Evolutionary conservation across 2,329 filamentous ascomycete species (phyloP).

Genomic region (Talaromyces islandicus): DNA sequence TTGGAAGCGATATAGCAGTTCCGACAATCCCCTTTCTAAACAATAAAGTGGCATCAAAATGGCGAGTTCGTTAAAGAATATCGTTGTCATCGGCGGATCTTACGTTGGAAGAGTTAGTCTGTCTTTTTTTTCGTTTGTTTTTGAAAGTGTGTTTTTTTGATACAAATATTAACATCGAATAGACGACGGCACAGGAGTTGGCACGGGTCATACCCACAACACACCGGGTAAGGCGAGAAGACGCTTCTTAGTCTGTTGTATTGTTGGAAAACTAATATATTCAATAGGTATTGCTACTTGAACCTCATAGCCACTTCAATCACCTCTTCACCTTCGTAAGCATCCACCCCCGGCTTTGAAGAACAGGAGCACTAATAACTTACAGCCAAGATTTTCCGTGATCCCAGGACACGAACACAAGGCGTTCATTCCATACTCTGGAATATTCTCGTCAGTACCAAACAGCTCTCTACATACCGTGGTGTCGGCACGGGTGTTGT

Average conservation of each 20-base stretch:
- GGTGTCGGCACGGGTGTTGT: conserved; percentile 27
- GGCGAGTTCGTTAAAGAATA: conserved; percentile 24
- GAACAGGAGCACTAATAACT: neutral
- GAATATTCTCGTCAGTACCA: conserved; percentile 21
- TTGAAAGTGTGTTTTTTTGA: neutral
- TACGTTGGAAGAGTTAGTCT: conserved; percentile 28
- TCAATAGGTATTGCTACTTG: conserved; percentile 25
- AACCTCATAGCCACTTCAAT: conserved; percentile 31
- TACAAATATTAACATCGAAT: conserved; percentile 6
- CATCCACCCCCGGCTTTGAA: neutral
- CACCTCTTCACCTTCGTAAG: conserved; percentile 31
- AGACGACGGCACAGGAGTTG: conserved; percentile 30
- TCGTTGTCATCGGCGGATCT: conserved; percentile 31
- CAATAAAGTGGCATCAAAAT: conserved; percentile 14
- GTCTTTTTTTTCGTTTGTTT: neutral
- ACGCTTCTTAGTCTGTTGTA: neutral
- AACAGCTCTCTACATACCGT: conserved; percentile 20
- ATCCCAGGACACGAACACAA: conserved; percentile 31
- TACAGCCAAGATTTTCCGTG: conserved; percentile 28
- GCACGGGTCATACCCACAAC: conserved; percentile 27
- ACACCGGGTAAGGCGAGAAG: conserved; percentile 22
- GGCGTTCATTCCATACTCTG: conserved; percentile 29
- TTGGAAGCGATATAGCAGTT: neutral
- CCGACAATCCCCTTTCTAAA: neutral
- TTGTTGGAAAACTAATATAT: neutral